Evolutionary conservation across 257 asterid species (phyloP).

Genomic region (Misopates orontium): DNA sequence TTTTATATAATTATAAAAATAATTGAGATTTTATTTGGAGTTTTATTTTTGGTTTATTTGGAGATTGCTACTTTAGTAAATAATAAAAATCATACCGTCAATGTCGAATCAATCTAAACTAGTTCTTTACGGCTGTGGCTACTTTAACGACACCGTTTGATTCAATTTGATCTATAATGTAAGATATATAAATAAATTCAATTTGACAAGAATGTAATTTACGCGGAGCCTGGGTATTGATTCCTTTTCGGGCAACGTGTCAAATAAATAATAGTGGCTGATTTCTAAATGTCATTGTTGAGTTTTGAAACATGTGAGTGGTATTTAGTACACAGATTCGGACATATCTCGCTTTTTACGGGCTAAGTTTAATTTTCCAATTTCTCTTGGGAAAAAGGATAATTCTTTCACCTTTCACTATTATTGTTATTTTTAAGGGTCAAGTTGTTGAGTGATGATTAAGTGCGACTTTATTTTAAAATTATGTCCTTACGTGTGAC

Average conservation of each 20-base stretch:
- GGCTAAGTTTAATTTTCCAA: neutral
- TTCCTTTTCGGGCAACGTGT: neutral
- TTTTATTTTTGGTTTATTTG: no score
- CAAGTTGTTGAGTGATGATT: neutral
- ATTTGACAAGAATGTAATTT: no score
- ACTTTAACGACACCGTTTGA: no score
- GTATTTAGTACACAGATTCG: constrained; percentile 5
- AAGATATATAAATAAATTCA: no score
- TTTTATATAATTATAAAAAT: no score
- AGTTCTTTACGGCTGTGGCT: no score
- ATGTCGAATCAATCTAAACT: no score
- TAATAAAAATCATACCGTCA: no score
- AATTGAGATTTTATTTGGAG: no score
- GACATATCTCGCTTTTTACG: neutral
- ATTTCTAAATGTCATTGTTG: neutral
- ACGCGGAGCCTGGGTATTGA: no score
- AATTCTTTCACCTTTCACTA: neutral
- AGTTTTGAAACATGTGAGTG: neutral
- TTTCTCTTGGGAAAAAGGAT: neutral
- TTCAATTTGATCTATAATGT: no score
- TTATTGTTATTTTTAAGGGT: neutral
- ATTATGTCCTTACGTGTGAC: neutral
- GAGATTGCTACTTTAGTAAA: no score
- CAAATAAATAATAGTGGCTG: neutral
- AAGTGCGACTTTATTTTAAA: constrained; percentile 6